phyloP scores from a whole-genome alignment of 1,284 basidiomycete genomes.

The Ustilago sp. region DNA sequence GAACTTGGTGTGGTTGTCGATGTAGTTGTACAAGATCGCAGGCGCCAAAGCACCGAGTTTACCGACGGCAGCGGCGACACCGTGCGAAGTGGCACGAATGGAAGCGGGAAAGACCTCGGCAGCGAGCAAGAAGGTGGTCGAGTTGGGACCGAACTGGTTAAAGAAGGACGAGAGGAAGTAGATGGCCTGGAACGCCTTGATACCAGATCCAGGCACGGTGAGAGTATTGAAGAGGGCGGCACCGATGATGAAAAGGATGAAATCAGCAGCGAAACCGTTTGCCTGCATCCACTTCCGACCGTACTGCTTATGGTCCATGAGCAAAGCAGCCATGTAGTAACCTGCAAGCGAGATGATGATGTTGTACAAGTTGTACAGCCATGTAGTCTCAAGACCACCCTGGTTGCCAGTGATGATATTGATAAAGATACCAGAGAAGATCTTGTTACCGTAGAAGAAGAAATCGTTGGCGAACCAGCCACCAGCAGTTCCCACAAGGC shows the following conservation, averaged over 20 bases:
- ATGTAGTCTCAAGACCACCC: slow-evolving; percentile 70
- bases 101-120: slow-evolving; percentile 70
- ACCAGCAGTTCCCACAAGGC: slow-evolving; percentile 72
- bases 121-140: slow-evolving; percentile 69
- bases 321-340: slow-evolving; percentile 74
- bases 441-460: slow-evolving; percentile 71
- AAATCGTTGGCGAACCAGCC: slow-evolving; percentile 74
- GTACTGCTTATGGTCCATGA: slow-evolving; percentile 74
- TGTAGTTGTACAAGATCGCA: slow-evolving; percentile 70
- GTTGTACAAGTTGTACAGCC: slow-evolving; percentile 73
- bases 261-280: slow-evolving; percentile 72
- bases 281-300: slow-evolving; percentile 72
- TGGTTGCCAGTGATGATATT: slow-evolving; percentile 70
- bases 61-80: slow-evolving; percentile 69
- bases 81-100: slow-evolving; percentile 70
- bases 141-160: slow-evolving; percentile 74
- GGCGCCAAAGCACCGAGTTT: slow-evolving; percentile 70
- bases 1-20: slow-evolving; percentile 71
- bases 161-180: slow-evolving; percentile 73
- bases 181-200: slow-evolving; percentile 72
- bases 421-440: slow-evolving; percentile 68
- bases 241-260: slow-evolving; percentile 71
- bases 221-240: slow-evolving; percentile 70
- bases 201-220: slow-evolving; percentile 61
- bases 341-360: slow-evolving; percentile 72